A percentile compares a stretch with the other conserved stretches of the same genome.
phyloP scores from a whole-genome alignment of 129 eudicot species.

The Daucus carota region DH1_v3.0 NC_030382.2:54110001-54110500 shows the following conservation, averaged over 20 bases:
- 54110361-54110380: background rate
- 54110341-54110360: background rate
- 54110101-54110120: background rate
- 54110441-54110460: background rate
- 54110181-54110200: background rate
- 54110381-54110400: background rate
- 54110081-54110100: background rate
- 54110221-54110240: background rate
- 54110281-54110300: background rate
- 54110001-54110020: background rate
- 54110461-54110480: background rate
- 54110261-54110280: background rate
- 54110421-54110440: background rate
- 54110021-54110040: background rate
- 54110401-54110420: background rate
- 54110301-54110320: background rate
- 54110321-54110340: background rate
- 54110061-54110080: background rate
- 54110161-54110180: background rate
- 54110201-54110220: background rate
- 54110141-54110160: background rate
- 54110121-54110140: background rate
- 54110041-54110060: background rate
- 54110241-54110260: background rate
- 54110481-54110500: background rate